A percentile compares a stretch with the other conserved stretches of the same genome.
These are phyloP conservation scores for Leccinellum rugosiceps DNA, from an alignment of 768 basidiomycete genomes.

Conservation along the genomic window DNA sequence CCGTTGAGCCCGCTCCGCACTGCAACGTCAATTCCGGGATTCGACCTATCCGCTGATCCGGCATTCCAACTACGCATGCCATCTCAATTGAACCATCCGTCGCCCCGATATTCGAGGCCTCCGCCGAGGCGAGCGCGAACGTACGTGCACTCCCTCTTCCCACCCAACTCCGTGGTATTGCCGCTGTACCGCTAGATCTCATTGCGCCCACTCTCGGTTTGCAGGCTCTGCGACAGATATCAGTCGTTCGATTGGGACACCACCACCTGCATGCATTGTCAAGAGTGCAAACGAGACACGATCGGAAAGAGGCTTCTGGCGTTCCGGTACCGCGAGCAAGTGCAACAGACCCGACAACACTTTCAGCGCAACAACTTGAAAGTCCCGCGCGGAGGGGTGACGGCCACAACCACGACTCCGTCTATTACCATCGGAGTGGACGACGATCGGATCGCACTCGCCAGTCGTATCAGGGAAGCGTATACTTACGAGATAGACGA, in stretches of 20 bases:
- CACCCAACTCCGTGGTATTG: neutral
- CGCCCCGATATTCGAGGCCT: conserved; percentile 19
- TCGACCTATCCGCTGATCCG: conserved; percentile 16
- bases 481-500: conserved; percentile 24
- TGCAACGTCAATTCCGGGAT: neutral
- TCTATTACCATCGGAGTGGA: neutral
- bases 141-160: conserved; percentile 17
- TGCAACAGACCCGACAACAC: neutral
- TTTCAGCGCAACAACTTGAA: conserved; percentile 6
- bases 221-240: conserved; percentile 24
- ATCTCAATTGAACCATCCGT: conserved; percentile 17
- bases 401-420: neutral
- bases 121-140: conserved; percentile 21
- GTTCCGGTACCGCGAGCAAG: conserved; percentile 15
- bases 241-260: conserved; percentile 20
- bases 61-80: conserved; percentile 21
- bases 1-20: conserved; percentile 31
- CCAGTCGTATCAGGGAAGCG: conserved; percentile 9
- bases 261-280: conserved; percentile 24
- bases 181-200: conserved; percentile 1
- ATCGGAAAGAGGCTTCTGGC: conserved; percentile 26
- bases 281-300: conserved; percentile 27
- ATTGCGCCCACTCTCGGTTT: neutral
- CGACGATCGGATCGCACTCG: conserved; percentile 8
- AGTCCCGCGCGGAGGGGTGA: neutral